A percentile compares a stretch with the other conserved stretches of the same genome.
Evolutionary conservation across 2,329 filamentous ascomycete genomes (phyloP).

Genomic region (Mollisia scopiformis): DNA sequence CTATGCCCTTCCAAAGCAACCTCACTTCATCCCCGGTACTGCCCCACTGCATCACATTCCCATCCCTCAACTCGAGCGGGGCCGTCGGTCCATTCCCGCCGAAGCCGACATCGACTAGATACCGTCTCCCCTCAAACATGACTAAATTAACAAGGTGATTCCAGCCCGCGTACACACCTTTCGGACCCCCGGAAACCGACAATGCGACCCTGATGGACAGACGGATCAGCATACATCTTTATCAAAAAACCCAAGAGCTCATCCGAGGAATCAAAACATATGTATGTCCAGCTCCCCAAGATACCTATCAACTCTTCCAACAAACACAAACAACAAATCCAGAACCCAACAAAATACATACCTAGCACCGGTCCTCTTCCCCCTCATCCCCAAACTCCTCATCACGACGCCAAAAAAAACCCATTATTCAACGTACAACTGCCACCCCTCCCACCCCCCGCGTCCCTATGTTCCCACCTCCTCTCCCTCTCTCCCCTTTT

Average conservation of each 20-base stretch:
- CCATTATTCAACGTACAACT: constrained; percentile 58
- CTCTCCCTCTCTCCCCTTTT: not conserved
- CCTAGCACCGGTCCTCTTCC: constrained; percentile 53
- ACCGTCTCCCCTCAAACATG: constrained; percentile 49
- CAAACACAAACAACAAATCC: too few relatives aligned
- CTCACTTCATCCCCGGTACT: constrained; percentile 49
- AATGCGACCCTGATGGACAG: too few relatives aligned
- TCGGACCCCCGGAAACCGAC: constrained; percentile 1
- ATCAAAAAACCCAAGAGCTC: too few relatives aligned
- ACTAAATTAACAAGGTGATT: constrained; percentile 64
- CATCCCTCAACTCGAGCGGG: constrained; percentile 55
- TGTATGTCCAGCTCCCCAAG: too few relatives aligned
- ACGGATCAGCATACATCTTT: too few relatives aligned
- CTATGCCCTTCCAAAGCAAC: constrained; percentile 51
- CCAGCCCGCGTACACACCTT: constrained; percentile 26
- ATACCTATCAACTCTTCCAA: too few relatives aligned
- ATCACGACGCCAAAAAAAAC: constrained; percentile 57
- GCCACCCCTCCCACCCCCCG: constrained; percentile 11
- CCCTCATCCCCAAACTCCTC: constrained; percentile 49
- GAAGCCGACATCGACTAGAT: constrained; percentile 63
- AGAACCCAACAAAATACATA: too few relatives aligned
- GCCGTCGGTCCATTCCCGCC: constrained; percentile 59
- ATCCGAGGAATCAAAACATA: too few relatives aligned
- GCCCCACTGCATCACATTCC: constrained; percentile 47
- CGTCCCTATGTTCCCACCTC: constrained; percentile 15